Evolutionary conservation across 1,139 yeast genomes (phyloP).

Genomic region (Yamadazyma buinensis): DNA sequence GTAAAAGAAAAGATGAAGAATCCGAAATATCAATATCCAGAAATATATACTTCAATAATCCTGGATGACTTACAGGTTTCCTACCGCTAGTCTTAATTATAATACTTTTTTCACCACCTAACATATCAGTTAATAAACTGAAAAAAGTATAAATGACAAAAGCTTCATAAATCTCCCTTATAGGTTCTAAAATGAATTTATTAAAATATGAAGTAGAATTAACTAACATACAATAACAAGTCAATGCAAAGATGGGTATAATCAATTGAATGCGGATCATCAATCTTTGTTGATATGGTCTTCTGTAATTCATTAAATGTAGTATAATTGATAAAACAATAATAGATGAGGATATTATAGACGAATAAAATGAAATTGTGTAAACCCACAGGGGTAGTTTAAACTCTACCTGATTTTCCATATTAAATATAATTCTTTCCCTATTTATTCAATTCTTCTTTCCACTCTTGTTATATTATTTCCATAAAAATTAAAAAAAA

Average conservation of each 20-base stretch:
- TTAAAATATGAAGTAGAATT: slow-evolving; percentile 33
- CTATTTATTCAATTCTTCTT: too few relatives aligned
- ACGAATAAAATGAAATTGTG: slow-evolving; percentile 29
- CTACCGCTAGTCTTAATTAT: slow-evolving; percentile 72
- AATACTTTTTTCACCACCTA: slow-evolving; percentile 90
- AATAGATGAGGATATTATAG: slow-evolving; percentile 30
- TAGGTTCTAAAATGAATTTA: slow-evolving; percentile 61
- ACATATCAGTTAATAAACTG: slow-evolving; percentile 71
- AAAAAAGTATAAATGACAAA: slow-evolving; percentile 93
- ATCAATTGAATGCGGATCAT: slow-evolving; percentile 76
- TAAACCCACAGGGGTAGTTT: slow-evolving; percentile 31
- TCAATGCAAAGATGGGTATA: slow-evolving; percentile 54
- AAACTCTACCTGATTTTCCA: too few relatives aligned
- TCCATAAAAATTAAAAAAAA: too few relatives aligned
- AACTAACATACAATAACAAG: slow-evolving; percentile 51
- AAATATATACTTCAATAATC: slow-evolving; percentile 47
- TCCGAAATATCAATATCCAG: slow-evolving; percentile 78
- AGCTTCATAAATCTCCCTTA: slow-evolving; percentile 90
- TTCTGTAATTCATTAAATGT: slow-evolving; percentile 64
- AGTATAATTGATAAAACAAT: slow-evolving; percentile 28
- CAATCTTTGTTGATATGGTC: slow-evolving; percentile 84
- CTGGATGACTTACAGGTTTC: slow-evolving; percentile 70
- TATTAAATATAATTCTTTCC: too few relatives aligned
- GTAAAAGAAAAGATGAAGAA: slow-evolving; percentile 69
- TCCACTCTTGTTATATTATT: too few relatives aligned